Evolutionary conservation across 108 stramenopile genomes (phyloP).

Genomic region (Nitzschia inconspicua): DNA sequence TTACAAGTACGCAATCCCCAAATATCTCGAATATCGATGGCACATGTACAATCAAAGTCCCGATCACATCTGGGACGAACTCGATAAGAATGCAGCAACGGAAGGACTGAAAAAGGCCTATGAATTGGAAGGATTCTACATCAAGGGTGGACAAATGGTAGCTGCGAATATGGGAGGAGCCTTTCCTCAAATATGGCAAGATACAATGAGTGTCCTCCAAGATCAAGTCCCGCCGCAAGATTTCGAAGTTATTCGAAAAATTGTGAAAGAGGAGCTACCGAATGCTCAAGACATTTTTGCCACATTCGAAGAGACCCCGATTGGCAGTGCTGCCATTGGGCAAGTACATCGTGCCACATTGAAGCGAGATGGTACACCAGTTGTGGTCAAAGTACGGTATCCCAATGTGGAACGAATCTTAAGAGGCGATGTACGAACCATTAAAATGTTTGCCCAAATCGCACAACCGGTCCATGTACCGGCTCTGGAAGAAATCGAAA

Average conservation of each 20-base stretch:
- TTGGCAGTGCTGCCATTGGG: slow-evolving; percentile 83
- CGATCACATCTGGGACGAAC: slow-evolving; percentile 61
- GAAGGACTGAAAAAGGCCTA: slow-evolving; percentile 65
- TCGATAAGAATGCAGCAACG: slow-evolving; percentile 55
- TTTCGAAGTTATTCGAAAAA: slow-evolving; percentile 53
- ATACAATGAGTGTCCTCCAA: slow-evolving; percentile 81
- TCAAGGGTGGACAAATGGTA: slow-evolving; percentile 80
- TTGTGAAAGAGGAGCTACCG: slow-evolving; percentile 65
- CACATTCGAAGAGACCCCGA: slow-evolving; percentile 69
- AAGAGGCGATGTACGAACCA: slow-evolving; percentile 78
- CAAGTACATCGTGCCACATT: slow-evolving; percentile 84
- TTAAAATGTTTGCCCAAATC: slow-evolving; percentile 74
- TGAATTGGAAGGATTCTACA: slow-evolving; percentile 81
- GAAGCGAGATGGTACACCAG: slow-evolving; percentile 45
- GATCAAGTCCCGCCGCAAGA: slow-evolving; percentile 68
- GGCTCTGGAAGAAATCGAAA: slow-evolving; percentile 82
- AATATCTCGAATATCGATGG: slow-evolving; percentile 56
- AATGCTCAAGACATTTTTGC: slow-evolving; percentile 56
- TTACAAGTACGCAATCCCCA: slow-evolving; percentile 54
- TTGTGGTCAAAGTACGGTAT: slow-evolving; percentile 85
- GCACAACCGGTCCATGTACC: slow-evolving; percentile 89
- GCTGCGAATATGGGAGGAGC: slow-evolving; percentile 83
- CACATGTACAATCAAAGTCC: slow-evolving; percentile 54
- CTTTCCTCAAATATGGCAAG: slow-evolving; percentile 80
- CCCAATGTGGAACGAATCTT: slow-evolving; percentile 73